Evolutionary conservation across 768 basidiomycete genomes (phyloP).

Genomic region (Agaricus sinodeliciosus): DNA sequence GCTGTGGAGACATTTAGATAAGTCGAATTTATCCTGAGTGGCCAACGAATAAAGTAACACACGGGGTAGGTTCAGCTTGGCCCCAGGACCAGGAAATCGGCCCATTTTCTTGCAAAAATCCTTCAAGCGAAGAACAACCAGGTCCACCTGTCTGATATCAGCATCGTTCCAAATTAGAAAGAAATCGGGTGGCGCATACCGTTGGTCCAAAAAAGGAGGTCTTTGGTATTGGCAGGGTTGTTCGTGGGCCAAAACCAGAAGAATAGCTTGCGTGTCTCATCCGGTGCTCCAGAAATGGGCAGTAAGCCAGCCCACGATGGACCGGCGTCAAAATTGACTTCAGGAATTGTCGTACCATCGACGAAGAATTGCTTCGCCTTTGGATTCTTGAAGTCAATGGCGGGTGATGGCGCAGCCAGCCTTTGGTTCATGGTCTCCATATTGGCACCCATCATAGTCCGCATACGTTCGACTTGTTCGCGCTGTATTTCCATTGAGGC

Average conservation of each 20-base stretch:
- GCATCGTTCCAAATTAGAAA: conserved; percentile 17
- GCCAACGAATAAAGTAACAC: background rate
- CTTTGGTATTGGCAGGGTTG: conserved; percentile 61
- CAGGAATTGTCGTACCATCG: conserved; percentile 56
- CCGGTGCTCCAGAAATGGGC: conserved; percentile 52
- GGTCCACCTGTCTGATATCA: conserved; percentile 63
- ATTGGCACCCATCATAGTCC: conserved; percentile 28
- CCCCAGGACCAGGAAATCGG: conserved; percentile 64
- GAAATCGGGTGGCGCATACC: conserved; percentile 29
- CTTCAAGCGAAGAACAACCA: conserved; percentile 70
- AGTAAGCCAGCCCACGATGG: conserved; percentile 72
- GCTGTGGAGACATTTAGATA: conserved; percentile 11
- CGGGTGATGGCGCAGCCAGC: conserved; percentile 16
- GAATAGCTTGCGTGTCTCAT: conserved; percentile 73
- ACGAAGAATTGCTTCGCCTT: conserved; percentile 59
- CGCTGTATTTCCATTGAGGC: conserved; percentile 39
- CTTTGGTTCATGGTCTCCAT: background rate
- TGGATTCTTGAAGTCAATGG: conserved; percentile 58
- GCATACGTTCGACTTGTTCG: conserved; percentile 35
- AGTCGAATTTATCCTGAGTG: background rate
- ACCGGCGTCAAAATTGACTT: conserved; percentile 68
- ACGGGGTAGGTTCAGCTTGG: conserved; percentile 50
- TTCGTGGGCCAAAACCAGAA: conserved; percentile 85
- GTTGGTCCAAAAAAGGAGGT: conserved; percentile 69
- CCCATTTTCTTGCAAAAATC: conserved; percentile 72